Percentiles rank a stretch among this genome's conserved stretches.
Conservation (phyloP, 2,329 filamentous ascomycete genomes). For the Fusarium lyarnte region DNA sequence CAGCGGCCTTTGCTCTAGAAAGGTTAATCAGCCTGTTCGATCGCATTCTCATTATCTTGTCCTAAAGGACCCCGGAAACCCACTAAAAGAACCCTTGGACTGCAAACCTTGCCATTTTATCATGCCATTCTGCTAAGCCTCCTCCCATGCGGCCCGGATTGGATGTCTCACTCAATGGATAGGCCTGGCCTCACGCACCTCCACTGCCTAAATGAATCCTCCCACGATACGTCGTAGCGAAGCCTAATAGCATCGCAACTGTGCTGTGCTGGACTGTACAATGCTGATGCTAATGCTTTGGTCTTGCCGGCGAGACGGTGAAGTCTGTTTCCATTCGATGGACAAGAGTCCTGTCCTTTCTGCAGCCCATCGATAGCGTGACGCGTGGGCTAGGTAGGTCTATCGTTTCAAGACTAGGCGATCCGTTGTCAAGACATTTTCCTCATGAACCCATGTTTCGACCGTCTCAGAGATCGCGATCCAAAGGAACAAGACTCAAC, state of each 20-base stretch:
- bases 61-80: constrained; percentile 12
- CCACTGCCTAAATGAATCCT: constrained; percentile 5
- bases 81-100: constrained; percentile 28
- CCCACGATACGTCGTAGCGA: constrained; percentile 1
- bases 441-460: constrained; percentile 20
- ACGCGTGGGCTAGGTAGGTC: constrained; percentile 20
- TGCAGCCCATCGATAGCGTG: constrained; percentile 27
- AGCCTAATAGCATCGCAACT: background rate
- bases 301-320: constrained; percentile 13
- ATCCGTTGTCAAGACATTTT: constrained; percentile 25
- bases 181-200: background rate
- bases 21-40: background rate
- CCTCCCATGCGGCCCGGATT: constrained; percentile 4
- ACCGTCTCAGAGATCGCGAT: constrained; percentile 27
- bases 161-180: constrained; percentile 27
- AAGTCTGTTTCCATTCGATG: constrained; percentile 13
- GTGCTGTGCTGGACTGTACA: background rate
- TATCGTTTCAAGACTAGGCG: constrained; percentile 29
- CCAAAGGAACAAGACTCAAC: constrained; percentile 1
- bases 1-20: background rate
- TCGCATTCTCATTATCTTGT: constrained; percentile 10
- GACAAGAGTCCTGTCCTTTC: constrained; percentile 1
- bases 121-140: constrained; percentile 25
- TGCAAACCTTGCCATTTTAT: constrained; percentile 9
- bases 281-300: background rate